Evolutionary conservation across 495 filamentous ascomycete genomes (phyloP).

Genomic region (Trichocladium uniseriatum): DNA sequence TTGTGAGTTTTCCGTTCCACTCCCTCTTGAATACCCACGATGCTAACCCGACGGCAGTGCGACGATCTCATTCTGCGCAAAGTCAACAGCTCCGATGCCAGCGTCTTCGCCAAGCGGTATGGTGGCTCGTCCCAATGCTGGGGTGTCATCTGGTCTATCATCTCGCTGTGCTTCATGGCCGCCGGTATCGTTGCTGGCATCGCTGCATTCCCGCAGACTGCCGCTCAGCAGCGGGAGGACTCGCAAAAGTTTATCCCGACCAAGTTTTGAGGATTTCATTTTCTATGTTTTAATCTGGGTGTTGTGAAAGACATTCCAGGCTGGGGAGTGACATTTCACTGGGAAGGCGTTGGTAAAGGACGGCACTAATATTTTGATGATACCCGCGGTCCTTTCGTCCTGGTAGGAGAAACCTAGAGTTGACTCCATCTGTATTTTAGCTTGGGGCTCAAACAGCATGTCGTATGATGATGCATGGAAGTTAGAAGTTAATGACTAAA

Average conservation of each 20-base stretch:
- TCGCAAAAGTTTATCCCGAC: slow-evolving; percentile 55
- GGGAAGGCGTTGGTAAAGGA: slow-evolving; percentile 5
- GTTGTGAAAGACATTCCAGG: not conserved
- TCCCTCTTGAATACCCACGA: no score
- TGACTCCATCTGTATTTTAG: no score
- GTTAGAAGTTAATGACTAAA: no score
- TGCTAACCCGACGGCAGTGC: slow-evolving; percentile 35
- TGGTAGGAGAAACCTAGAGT: not conserved
- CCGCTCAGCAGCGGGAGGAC: slow-evolving; percentile 56
- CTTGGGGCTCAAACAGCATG: no score
- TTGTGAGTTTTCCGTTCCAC: slow-evolving; percentile 40
- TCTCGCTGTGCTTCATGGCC: slow-evolving; percentile 61
- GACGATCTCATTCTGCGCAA: slow-evolving; percentile 78
- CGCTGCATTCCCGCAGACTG: slow-evolving; percentile 63
- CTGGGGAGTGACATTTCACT: not conserved
- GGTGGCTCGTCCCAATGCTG: slow-evolving; percentile 75
- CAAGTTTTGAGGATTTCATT: slow-evolving; percentile 15
- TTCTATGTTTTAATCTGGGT: not conserved
- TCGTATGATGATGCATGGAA: no score
- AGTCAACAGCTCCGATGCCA: slow-evolving; percentile 73
- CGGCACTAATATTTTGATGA: not conserved
- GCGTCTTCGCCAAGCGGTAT: slow-evolving; percentile 67
- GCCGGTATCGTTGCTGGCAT: slow-evolving; percentile 62
- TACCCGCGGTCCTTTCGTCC: not conserved
- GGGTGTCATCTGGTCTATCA: slow-evolving; percentile 69